Conservation (phyloP, 2,329 filamentous ascomycete genomes). For the Colletotrichum tropicale region DNA sequence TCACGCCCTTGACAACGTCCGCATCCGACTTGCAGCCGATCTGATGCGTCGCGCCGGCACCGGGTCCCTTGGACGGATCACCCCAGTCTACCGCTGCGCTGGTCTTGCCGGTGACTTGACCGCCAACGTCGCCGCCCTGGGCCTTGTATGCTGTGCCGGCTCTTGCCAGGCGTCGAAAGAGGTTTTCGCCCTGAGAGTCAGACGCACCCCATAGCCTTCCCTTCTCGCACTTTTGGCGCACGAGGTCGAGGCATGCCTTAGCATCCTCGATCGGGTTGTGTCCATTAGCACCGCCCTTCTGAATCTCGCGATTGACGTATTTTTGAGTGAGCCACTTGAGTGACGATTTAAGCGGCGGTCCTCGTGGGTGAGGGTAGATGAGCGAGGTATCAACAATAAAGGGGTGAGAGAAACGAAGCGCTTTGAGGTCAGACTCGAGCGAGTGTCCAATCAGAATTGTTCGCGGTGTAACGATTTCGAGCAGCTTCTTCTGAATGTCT, state of each 20-base stretch:
- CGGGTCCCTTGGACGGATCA: slow-evolving; percentile 67
- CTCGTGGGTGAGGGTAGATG: slow-evolving; percentile 88
- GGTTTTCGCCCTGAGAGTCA: slow-evolving; percentile 80
- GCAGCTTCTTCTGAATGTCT: slow-evolving; percentile 82
- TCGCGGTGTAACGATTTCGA: slow-evolving; percentile 72
- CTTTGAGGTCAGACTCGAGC: slow-evolving; percentile 82
- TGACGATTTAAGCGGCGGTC: slow-evolving; percentile 86
- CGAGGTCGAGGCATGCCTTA: slow-evolving; percentile 85
- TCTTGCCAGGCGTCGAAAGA: slow-evolving; percentile 82
- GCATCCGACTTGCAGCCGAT: slow-evolving; percentile 65
- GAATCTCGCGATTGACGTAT: slow-evolving; percentile 85
- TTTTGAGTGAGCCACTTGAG: slow-evolving; percentile 90
- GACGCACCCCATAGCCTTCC: slow-evolving; percentile 84
- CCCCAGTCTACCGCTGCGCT: slow-evolving; percentile 91
- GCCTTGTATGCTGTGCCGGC: slow-evolving; percentile 66
- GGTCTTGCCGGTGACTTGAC: slow-evolving; percentile 61
- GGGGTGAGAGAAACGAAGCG: slow-evolving; percentile 85
- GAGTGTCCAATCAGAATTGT: slow-evolving; percentile 83
- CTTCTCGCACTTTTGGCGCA: slow-evolving; percentile 95
- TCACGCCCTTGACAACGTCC: slow-evolving; percentile 57
- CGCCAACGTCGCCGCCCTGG: slow-evolving; percentile 61
- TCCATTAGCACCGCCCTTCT: slow-evolving; percentile 75
- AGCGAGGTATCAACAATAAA: slow-evolving; percentile 93
- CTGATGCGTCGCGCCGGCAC: slow-evolving; percentile 58
- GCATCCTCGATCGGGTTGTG: slow-evolving; percentile 96